A percentile compares a stretch with the other conserved stretches of the same genome.
Conservation (phyloP, 2,329 filamentous ascomycete genomes). For the Colletotrichum sp. region DNA sequence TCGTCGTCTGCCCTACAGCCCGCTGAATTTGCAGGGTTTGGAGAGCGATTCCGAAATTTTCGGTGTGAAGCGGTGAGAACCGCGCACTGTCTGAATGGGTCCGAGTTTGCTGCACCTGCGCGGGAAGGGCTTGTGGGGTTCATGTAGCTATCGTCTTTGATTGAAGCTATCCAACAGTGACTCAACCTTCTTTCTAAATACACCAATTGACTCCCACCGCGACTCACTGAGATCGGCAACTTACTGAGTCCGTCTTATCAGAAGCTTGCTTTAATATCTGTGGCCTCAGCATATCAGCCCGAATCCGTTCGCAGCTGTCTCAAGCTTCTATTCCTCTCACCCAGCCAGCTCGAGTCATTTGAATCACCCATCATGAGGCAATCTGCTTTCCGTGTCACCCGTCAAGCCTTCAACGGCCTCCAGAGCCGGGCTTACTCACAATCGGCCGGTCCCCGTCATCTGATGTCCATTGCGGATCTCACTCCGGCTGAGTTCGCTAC, state of each 20-base stretch:
- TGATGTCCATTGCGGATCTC: conserved; percentile 91
- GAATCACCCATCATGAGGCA: conserved; percentile 35
- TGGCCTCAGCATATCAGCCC: not conserved
- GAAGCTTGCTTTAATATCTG: not conserved
- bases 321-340: not conserved
- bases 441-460: conserved; percentile 69
- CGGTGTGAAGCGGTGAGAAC: conserved; percentile 20
- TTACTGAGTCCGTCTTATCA: not conserved
- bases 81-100: not conserved
- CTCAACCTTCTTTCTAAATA: not conserved
- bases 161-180: conserved; percentile 15
- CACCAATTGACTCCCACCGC: not conserved
- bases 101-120: conserved; percentile 7
- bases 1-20: not conserved
- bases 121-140: not conserved
- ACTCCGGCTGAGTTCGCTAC: conserved; percentile 78
- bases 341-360: not conserved
- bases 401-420: conserved; percentile 36
- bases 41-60: conserved; percentile 15
- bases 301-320: not conserved
- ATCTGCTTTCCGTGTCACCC: conserved; percentile 36
- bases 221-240: not conserved
- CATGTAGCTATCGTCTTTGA: not conserved
- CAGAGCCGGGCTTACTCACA: conserved; percentile 51
- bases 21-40: not conserved